Conservation (phyloP, 2,329 filamentous ascomycete genomes). For the Tolypocladium ophioglossoides region DNA sequence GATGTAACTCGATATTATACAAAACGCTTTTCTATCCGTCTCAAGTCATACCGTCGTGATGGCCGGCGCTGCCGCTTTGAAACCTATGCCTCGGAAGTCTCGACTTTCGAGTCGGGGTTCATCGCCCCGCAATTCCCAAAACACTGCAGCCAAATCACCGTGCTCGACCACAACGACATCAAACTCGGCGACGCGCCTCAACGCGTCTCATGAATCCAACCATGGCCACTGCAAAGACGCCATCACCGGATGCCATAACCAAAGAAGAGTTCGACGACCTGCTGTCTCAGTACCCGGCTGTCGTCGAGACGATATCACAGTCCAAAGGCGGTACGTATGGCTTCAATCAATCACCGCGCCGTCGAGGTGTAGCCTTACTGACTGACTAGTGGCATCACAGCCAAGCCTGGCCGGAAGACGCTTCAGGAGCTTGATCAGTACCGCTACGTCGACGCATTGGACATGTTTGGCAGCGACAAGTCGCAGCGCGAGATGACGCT, state of each 20-base stretch:
- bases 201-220: neutral
- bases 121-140: too few relatives aligned
- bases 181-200: neutral
- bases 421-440: slow-evolving; percentile 49
- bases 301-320: slow-evolving; percentile 32
- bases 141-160: neutral
- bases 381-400: slow-evolving; percentile 15
- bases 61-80: too few relatives aligned
- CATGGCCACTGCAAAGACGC: slow-evolving; percentile 1
- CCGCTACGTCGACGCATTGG: slow-evolving; percentile 44
- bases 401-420: slow-evolving; percentile 37
- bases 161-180: neutral
- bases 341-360: neutral
- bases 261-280: slow-evolving; percentile 22
- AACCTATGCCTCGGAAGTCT: too few relatives aligned
- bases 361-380: too few relatives aligned
- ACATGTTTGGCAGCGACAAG: slow-evolving; percentile 27
- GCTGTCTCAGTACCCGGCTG: slow-evolving; percentile 25
- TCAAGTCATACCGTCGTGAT: too few relatives aligned
- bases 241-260: slow-evolving; percentile 12
- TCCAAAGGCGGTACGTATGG: slow-evolving; percentile 30
- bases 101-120: too few relatives aligned
- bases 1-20: too few relatives aligned
- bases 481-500: slow-evolving; percentile 35
- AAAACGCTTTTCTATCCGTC: too few relatives aligned